Conservation (phyloP, 371 early-diverging fungal genomes). For the Apophysomyces elegans region DNA sequence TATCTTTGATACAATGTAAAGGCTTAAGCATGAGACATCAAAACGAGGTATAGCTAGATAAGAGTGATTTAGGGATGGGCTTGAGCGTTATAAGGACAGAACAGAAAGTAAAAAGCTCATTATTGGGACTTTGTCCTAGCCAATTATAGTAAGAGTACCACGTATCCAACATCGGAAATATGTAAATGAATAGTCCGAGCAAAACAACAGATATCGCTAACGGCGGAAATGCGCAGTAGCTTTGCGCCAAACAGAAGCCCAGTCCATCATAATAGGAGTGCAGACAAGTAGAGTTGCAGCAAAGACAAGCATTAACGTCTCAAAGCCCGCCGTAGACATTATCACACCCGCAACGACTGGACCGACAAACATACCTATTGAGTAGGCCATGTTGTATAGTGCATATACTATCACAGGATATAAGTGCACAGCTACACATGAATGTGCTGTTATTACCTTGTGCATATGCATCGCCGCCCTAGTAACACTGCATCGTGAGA, state of each 20-base stretch:
- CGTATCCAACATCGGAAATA: no score
- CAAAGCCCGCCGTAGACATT: slow-evolving; percentile 41
- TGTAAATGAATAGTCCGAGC: no score
- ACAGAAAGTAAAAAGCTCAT: no score
- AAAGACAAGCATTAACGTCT: slow-evolving; percentile 44
- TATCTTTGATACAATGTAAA: no score
- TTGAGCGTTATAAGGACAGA: no score
- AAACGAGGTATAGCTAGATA: no score
- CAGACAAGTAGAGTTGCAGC: slow-evolving; percentile 30
- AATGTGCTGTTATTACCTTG: slow-evolving; percentile 35
- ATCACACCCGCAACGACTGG: slow-evolving; percentile 60
- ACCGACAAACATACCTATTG: slow-evolving; percentile 62
- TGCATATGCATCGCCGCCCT: slow-evolving; percentile 58
- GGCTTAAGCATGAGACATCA: no score
- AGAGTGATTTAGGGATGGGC: no score
- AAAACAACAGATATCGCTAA: background rate
- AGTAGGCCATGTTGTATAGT: slow-evolving; percentile 61
- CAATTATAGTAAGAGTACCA: no score
- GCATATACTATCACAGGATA: slow-evolving; percentile 45
- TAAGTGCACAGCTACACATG: background rate
- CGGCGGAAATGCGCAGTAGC: background rate
- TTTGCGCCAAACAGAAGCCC: slow-evolving; percentile 25
- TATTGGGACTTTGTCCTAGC: no score
- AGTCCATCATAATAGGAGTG: slow-evolving; percentile 50
- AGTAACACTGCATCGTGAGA: slow-evolving; percentile 7